Percentiles rank a stretch among this genome's conserved stretches.
These are phyloP conservation scores for Euptelea pleiosperma DNA, from an alignment of 164 flowering plant genomes.

Conservation along the genomic window DNA sequence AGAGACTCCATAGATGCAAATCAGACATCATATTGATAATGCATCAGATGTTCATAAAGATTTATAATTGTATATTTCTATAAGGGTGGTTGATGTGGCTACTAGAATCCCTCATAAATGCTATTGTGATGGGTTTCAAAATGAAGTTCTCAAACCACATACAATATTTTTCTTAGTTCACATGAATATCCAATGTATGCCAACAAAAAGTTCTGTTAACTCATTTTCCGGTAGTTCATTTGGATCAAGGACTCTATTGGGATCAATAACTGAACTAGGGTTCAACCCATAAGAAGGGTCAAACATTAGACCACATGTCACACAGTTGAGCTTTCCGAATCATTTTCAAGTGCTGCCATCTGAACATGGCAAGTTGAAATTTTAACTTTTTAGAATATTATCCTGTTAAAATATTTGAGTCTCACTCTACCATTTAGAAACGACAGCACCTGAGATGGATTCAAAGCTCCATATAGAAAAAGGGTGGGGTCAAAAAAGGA, in stretches of 20 bases:
- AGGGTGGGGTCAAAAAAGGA: too few relatives aligned
- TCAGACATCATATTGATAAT: constrained; percentile 4
- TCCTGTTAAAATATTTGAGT: too few relatives aligned
- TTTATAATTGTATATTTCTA: constrained; percentile 70
- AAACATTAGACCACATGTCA: too few relatives aligned
- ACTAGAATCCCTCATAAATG: constrained; percentile 65
- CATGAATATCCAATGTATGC: constrained; percentile 22
- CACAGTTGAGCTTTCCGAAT: too few relatives aligned
- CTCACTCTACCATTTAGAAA: too few relatives aligned
- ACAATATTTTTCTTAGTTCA: constrained; percentile 61
- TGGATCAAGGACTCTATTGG: constrained; percentile 49
- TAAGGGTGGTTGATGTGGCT: constrained; percentile 71
- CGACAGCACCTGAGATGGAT: too few relatives aligned
- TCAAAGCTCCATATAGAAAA: too few relatives aligned
- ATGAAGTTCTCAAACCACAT: constrained; percentile 57
- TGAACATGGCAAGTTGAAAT: too few relatives aligned
- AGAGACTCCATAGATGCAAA: constrained; percentile 18
- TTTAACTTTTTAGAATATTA: too few relatives aligned
- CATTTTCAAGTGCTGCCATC: too few relatives aligned
- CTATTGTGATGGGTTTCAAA: constrained; percentile 21
- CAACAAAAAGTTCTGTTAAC: constrained; percentile 10
- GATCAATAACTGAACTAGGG: constrained; percentile 68
- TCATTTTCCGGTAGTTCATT: constrained; percentile 17
- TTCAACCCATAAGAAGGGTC: constrained; percentile 75
- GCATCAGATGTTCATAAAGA: constrained; percentile 68